phyloP scores from a whole-genome alignment of 108 stramenopile species.

The Nitzschia palea region DNA sequence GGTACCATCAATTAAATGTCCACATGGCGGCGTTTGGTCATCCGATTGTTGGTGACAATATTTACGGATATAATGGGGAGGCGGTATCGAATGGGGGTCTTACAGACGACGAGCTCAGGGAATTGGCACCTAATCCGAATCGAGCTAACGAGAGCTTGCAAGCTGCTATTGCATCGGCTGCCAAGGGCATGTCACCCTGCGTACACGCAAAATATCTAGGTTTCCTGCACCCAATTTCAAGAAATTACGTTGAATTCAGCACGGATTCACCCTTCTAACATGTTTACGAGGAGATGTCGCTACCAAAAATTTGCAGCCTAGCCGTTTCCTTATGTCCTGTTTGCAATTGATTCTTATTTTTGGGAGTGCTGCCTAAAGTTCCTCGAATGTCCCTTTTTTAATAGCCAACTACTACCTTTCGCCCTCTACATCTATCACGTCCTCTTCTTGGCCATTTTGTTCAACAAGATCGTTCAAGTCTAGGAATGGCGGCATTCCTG shows the following conservation, averaged over 20 bases:
- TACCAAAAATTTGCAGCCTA: no score
- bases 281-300: no score
- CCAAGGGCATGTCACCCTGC: slow-evolving; percentile 55
- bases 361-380: no score
- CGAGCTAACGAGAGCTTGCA: slow-evolving; percentile 62
- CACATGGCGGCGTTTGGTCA: slow-evolving; percentile 88
- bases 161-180: slow-evolving; percentile 38
- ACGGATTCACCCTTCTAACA: slow-evolving; percentile 16
- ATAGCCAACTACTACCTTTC: no score
- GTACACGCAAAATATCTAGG: slow-evolving; percentile 77
- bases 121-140: slow-evolving; percentile 46
- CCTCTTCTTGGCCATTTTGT: not conserved
- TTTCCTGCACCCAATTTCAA: slow-evolving; percentile 69
- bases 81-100: slow-evolving; percentile 79
- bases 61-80: slow-evolving; percentile 76
- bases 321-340: no score
- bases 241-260: slow-evolving; percentile 23
- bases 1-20: slow-evolving; percentile 88
- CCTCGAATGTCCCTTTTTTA: no score
- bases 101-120: slow-evolving; percentile 46
- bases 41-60: slow-evolving; percentile 83
- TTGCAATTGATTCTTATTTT: no score
- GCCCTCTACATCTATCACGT: not conserved
- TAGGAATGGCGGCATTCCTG: slow-evolving; percentile 54
- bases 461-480: slow-evolving; percentile 60